Evolutionary conservation across 371 early-diverging fungal species (phyloP), one percentile per base, ranked within the genome.

Genomic region (Saksenaea oblongispora): DNA sequence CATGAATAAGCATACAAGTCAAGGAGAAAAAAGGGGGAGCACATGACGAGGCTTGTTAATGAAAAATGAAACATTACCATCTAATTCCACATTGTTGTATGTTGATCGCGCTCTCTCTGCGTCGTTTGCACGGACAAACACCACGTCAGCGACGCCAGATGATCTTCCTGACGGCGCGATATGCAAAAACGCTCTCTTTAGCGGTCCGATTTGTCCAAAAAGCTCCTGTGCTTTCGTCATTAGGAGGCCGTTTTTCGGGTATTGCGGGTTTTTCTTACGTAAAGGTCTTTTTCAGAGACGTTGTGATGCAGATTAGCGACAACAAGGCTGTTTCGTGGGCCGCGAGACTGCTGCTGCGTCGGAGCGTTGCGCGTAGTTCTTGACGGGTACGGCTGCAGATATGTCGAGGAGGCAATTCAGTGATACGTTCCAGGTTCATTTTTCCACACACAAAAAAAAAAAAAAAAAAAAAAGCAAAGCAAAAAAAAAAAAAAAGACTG

Each of bases 271-370:
- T 15, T 37, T 69, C 78, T 72, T 80, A 88, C 89, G 65, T 87
- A 80, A 64, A 89, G 84, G 75, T 89, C 89, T 54, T 84, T 84
- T 73, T 86, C 80, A 41, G 86, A 83, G 10, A 89, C 89, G 60
- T 84, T 85, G 64, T 84, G 85, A 61, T 86, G 84, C 63, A 89
- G 56, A 70, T 89, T 89, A 64, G 85, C 73, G 14, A 89, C 87
- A 9, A 76, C 65, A 37, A 81, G 62, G 27, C 65, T 72, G 64
- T 75, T 76, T 8, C 71, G 72, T 2, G 57, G 39, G 26, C 67
- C 54, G 15, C 58, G 35, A n/a, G 56, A 56, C 26, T 54, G n/a
- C n/a, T n/a, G n/a, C n/a, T n/a, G 54, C 14, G 35, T 55, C 41
- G 65, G 53, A 44, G 56, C 15, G 34, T 59, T 47, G 17, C 36